Conservation (phyloP, 768 basidiomycete genomes). For the Jaapia argillacea region DNA sequence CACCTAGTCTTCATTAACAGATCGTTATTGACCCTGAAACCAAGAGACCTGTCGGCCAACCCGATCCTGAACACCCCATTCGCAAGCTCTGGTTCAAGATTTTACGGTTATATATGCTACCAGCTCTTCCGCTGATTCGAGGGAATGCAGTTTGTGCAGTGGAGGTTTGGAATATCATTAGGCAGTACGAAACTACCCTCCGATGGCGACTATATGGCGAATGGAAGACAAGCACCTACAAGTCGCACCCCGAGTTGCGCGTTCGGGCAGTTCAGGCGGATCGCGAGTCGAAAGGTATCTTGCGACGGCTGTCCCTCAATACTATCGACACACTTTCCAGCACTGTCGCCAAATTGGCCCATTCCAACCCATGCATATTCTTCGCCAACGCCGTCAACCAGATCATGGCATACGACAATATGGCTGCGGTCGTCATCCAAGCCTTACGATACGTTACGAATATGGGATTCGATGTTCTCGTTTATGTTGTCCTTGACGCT, state of each 20-base stretch:
- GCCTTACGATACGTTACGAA: constrained; percentile 82
- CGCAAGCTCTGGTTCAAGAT: constrained; percentile 81
- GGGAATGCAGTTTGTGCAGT: constrained; percentile 84
- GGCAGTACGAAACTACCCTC: constrained; percentile 62
- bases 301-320: constrained; percentile 78
- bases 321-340: constrained; percentile 81
- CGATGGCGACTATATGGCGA: constrained; percentile 95
- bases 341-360: constrained; percentile 84
- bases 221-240: constrained; percentile 73
- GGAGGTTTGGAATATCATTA: constrained; percentile 88
- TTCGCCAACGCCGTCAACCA: constrained; percentile 87
- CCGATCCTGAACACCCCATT: constrained; percentile 48
- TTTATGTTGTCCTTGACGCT: constrained; percentile 80
- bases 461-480: constrained; percentile 90
- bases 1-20: constrained; percentile 16
- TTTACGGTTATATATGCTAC: constrained; percentile 72
- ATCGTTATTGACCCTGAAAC: constrained; percentile 46
- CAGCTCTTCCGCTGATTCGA: constrained; percentile 75
- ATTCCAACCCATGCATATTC: constrained; percentile 89
- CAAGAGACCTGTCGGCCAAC: constrained; percentile 45
- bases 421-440: constrained; percentile 84
- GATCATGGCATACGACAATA: constrained; percentile 93
- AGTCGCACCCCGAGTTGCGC: constrained; percentile 67
- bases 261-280: constrained; percentile 79
- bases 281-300: constrained; percentile 78